Evolutionary conservation across 1,284 basidiomycete genomes (phyloP).

Genomic region (Trametes pubescens): DNA sequence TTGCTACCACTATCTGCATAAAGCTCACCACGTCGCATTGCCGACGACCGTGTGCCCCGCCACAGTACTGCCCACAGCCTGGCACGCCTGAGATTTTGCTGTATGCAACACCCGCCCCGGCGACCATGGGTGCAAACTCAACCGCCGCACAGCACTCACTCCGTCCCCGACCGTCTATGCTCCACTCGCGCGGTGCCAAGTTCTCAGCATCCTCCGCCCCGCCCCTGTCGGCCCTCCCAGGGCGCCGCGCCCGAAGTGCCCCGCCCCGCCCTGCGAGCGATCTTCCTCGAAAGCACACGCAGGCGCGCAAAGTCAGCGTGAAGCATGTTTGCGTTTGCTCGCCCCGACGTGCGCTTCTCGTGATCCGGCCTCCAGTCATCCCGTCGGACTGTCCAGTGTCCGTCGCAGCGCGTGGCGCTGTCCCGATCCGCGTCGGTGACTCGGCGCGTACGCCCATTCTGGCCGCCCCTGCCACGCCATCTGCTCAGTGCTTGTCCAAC

Average conservation of each 20-base stretch:
- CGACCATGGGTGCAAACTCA: neutral
- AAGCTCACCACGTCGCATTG: neutral
- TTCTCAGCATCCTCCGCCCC: neutral
- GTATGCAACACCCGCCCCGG: too few relatives aligned
- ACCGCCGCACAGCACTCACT: neutral
- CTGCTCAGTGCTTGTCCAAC: too few relatives aligned
- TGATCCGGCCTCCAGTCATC: slow-evolving; percentile 2
- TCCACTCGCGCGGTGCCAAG: neutral
- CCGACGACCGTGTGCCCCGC: neutral
- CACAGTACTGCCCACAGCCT: neutral
- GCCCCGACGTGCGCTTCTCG: neutral
- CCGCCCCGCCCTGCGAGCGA: neutral
- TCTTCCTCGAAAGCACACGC: neutral
- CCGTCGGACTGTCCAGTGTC: neutral
- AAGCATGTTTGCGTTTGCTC: slow-evolving; percentile 2
- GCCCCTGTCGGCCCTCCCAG: neutral
- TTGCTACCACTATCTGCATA: neutral
- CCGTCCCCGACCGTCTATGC: neutral
- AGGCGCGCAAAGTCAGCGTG: neutral
- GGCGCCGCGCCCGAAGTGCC: neutral
- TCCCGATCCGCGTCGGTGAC: slow-evolving; percentile 15
- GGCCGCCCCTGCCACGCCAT: too few relatives aligned
- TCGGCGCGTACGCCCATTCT: too few relatives aligned
- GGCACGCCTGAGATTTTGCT: too few relatives aligned
- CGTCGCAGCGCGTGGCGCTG: neutral